A percentile compares a stretch with the other conserved stretches of the same genome.
These are phyloP conservation scores for Aegilops sharonensis DNA, from an alignment of 176 grass and related monocot genomes.

Conservation along the genomic window DNA sequence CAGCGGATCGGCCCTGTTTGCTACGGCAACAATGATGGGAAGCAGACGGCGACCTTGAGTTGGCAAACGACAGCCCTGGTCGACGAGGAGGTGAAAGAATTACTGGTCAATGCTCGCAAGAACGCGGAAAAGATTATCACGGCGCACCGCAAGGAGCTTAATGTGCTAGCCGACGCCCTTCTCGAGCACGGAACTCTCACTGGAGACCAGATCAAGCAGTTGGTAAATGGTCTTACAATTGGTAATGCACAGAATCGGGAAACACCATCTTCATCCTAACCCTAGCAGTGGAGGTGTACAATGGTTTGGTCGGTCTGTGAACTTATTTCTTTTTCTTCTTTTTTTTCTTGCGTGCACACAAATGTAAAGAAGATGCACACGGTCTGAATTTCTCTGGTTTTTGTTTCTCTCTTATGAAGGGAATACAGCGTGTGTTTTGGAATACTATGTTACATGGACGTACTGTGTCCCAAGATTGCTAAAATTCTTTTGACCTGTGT, in stretches of 20 bases:
- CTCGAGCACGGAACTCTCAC: not conserved
- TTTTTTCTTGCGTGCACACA: not conserved
- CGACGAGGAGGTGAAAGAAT: constrained; percentile 67
- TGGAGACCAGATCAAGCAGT: not conserved
- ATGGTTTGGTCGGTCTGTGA: too few relatives aligned
- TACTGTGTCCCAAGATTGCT: too few relatives aligned
- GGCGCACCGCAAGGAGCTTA: constrained; percentile 59
- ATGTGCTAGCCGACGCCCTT: constrained; percentile 47
- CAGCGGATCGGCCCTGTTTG: constrained; percentile 36
- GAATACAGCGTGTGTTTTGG: too few relatives aligned
- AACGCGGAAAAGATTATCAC: constrained; percentile 66
- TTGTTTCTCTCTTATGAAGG: not conserved
- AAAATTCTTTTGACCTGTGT: too few relatives aligned
- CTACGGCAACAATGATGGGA: constrained; percentile 49
- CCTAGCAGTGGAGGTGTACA: not conserved
- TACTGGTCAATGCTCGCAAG: constrained; percentile 64
- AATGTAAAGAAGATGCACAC: not conserved
- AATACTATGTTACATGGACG: too few relatives aligned
- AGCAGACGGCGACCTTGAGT: constrained; percentile 44
- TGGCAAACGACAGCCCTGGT: constrained; percentile 47
- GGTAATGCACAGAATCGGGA: not conserved
- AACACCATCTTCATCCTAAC: not conserved
- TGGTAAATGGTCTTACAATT: not conserved
- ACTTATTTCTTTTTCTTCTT: too few relatives aligned
- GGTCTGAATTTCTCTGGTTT: not conserved